Base-by-base conservation (phyloP, 106 monocot genomes). In the Triglochin maritima region DNA sequence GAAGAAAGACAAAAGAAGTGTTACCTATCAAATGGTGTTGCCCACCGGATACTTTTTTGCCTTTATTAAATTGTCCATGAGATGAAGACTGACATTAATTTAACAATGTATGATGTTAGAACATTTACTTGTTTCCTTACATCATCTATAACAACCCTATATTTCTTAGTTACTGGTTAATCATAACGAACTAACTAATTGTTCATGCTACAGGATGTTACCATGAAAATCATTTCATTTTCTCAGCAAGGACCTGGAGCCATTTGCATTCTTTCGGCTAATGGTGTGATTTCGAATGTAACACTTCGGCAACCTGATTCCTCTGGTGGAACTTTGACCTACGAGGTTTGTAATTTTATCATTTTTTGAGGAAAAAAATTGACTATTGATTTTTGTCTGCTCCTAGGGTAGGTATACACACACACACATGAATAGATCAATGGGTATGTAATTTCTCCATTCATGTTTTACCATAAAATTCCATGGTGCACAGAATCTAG, bases 161-260 rank as follows among this genome's bases (percentile, higher is more conserved):
- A 29, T 29, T 29, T 29, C 29, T 29, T 29, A 29, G 29, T 29
- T 29, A 29, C 29, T 29, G 29, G 29, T 29, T 29, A 29, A 29
- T 29, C 29, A 29, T n/a, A 29, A 29, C 1, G 29, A 29, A 29
- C 1, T 67, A 42, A 44, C 43, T 51, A 4, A 52, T 54, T 55
- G 14, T 55, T 54, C 55, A 29, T 68, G 46, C 58, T 61, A 44
- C 48, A 91, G 90, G 91, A 92, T 82, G 91, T 92, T 48, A 84
- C 84, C 5, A 87, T 85, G 91, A 92, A 87, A 71, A 71, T 92
- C 69, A 92, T 92, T 66, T 92, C 91, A 16, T 92, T 92, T 69
- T 84, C 91, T 15, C 91, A 92, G 63, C 87, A 76, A 76, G 76
- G 76, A 60, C 67, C 75, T 50, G 55, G 66, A 49, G 80, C 80